These are phyloP conservation scores for Pleurostoma richardsiae DNA, from an alignment of 2,329 filamentous ascomycete genomes.

Conservation along the genomic window DNA sequence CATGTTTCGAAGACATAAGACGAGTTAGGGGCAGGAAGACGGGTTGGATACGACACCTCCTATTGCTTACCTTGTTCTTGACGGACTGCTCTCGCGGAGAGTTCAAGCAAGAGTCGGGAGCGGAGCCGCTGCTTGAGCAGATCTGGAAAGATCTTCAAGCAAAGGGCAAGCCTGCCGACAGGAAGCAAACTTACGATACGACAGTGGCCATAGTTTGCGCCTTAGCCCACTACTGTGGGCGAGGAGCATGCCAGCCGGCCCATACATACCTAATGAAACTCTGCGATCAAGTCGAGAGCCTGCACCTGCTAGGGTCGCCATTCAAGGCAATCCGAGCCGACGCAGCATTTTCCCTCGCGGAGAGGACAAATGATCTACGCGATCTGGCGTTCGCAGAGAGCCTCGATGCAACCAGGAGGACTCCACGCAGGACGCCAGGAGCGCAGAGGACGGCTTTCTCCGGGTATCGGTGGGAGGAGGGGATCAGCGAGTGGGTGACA, in stretches of 20 bases:
- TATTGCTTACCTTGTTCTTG: too few relatives aligned
- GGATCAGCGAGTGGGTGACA: slow-evolving; percentile 30
- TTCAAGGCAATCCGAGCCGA: slow-evolving; percentile 35
- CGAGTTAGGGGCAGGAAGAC: slow-evolving; percentile 2
- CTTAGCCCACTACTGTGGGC: slow-evolving; percentile 41
- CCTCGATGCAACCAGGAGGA: slow-evolving; percentile 15
- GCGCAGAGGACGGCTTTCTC: slow-evolving; percentile 9
- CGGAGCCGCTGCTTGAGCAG: too few relatives aligned
- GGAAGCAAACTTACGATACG: slow-evolving; percentile 21
- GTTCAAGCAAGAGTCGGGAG: too few relatives aligned
- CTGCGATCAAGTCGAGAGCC: slow-evolving; percentile 30
- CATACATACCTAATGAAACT: slow-evolving; percentile 33
- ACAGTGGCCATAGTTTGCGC: slow-evolving; percentile 35
- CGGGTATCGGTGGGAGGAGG: slow-evolving; percentile 28
- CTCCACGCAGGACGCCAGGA: neutral
- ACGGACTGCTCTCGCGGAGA: too few relatives aligned
- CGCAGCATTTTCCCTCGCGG: slow-evolving; percentile 45
- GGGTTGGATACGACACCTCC: slow-evolving; percentile 4
- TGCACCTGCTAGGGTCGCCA: slow-evolving; percentile 24
- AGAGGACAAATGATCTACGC: slow-evolving; percentile 45
- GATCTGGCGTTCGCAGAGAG: slow-evolving; percentile 50
- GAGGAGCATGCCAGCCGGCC: slow-evolving; percentile 25
- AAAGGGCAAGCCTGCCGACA: slow-evolving; percentile 1
- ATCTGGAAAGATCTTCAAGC: too few relatives aligned
- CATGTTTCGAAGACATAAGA: slow-evolving; percentile 7